Evolutionary conservation across 2,329 filamentous ascomycete genomes (phyloP), one percentile per base, ranked within the genome.

Genomic region (Fusarium sp.): DNA sequence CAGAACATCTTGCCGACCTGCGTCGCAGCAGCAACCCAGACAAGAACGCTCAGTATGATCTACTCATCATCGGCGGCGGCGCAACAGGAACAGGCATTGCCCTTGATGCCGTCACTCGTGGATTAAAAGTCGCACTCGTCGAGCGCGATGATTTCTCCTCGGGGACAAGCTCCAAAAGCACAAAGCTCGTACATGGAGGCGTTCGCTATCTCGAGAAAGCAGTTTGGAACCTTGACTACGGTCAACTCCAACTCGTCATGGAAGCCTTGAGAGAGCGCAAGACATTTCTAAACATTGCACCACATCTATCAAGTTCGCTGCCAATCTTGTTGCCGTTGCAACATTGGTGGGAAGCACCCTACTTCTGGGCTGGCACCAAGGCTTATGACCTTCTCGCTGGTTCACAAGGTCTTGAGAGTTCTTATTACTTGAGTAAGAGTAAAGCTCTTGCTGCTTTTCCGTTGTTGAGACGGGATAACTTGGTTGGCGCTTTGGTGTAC

Each of bases 141-240:
- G 92, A 96, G 81, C 86, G 91, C 67, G 92, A 95, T 78, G 92
- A 96, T 80, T 96, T 95, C 78, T 90, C 90, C 73, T 86, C 90
- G 67, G 92, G 92, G 29, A 95, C 92, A 40, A 93, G 91, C 82
- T 93, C 90, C 79, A 95, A 95, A 83, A 93, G 91, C 81, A 96
- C 92, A 53, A 96, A 96, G 81, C 85, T 96, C 58, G 92, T 96
- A 16, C 92, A 96, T 80, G 92, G 92, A 72, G 92, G 92, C 76
- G 92, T 96, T 64, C 87, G 92, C 71, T 96, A 95, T 77, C 84
- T 96, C 63, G 92, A 96, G 79, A 96, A 96, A 83, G 92, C 92
- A 59, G 89, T 96, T 54, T 93, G 90, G 89, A 91, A 94, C 78
- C 83, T 95, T 74, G 92, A 96, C 79, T 94, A 93, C 78, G 90